Evolutionary conservation across 139 green algal genomes (phyloP), one percentile per base, ranked within the genome.

Genomic region (Tetraselmis chui): DNA sequence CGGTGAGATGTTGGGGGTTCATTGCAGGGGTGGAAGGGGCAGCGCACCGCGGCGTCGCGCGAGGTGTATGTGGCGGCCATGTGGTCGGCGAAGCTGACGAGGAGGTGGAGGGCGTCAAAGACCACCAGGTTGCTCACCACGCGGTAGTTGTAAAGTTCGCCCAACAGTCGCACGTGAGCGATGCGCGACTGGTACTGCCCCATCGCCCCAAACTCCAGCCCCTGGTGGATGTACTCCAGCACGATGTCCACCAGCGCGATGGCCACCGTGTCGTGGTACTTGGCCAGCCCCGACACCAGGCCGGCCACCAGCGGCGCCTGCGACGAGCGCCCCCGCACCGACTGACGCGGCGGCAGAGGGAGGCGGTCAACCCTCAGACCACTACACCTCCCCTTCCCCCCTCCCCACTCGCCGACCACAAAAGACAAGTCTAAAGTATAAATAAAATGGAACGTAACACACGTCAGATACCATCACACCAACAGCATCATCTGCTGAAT

Each of bases 111-210:
- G 24, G 91, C 93, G 77, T 97, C 90, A 85, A 98, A 97, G 2
- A 99, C 78, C 24, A 94, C 84, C 22, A 84, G 74, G 24, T 84
- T 87, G 81, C 85, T 86, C 1, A 92, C 59, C 74, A 97, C 85
- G 83, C 90, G 89, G 88, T 97, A 95, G 84, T 95, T 98, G 92
- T 98, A 98, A 59, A 98, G 85, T 88, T 98, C 95, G 2, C 93
- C 96, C 82, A 99, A 89, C 76, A 99, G 85, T 45, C 90, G 85
- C 30, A 97, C 86, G 22, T 89, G 79, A 0, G 93, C 92, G 76
- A 99, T 84, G 45, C 95, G 88, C 75, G 91, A 89, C 88, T 99
- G 96, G 86, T 98, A 95, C 2, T 87, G 79, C 30, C 90, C 91
- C 11, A 18, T 25, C 45, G 5, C 45, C 45, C 45, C 45, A 67